These are phyloP conservation scores for Lasiodiplodia sp. DNA, from an alignment of 2,329 filamentous ascomycete species.

Conservation along the genomic window DNA sequence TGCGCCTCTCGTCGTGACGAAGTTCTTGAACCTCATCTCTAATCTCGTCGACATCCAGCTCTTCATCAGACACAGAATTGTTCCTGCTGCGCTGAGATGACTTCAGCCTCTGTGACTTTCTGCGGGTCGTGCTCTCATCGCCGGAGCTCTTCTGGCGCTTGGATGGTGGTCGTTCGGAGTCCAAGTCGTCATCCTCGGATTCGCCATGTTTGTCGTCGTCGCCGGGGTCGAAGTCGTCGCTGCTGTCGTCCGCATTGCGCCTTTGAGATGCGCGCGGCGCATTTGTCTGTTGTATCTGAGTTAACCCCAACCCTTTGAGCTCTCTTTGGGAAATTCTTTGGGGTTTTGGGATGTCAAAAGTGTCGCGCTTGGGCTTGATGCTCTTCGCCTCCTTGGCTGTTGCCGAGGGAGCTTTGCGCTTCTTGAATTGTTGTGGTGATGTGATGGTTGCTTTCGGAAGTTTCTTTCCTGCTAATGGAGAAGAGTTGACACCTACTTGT, in stretches of 20 bases:
- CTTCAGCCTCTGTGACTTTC: slow-evolving; percentile 41
- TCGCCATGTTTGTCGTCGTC: slow-evolving; percentile 63
- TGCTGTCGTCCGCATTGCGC: slow-evolving; percentile 58
- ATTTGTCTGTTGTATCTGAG: not conserved
- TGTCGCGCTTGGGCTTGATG: not conserved
- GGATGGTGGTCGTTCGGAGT: slow-evolving; percentile 56
- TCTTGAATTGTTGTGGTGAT: not conserved
- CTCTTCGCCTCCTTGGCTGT: not conserved
- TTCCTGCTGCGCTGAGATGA: slow-evolving; percentile 55
- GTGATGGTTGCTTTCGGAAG: not conserved
- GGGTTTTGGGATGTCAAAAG: not conserved
- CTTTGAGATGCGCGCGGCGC: slow-evolving; percentile 35
- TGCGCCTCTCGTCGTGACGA: slow-evolving; percentile 58
- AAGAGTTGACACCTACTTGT: slow-evolving; percentile 25
- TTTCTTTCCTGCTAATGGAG: not conserved
- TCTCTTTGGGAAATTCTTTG: not conserved
- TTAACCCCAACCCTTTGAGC: not conserved
- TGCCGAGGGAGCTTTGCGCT: not conserved
- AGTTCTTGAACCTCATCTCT: slow-evolving; percentile 67
- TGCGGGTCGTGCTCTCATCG: slow-evolving; percentile 18
- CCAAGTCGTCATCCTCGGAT: slow-evolving; percentile 59
- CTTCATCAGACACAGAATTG: slow-evolving; percentile 48
- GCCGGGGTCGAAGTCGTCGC: slow-evolving; percentile 69
- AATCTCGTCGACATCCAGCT: slow-evolving; percentile 55
- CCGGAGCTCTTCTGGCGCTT: slow-evolving; percentile 48